Conservation (phyloP, 2,329 filamentous ascomycete genomes). For the Lachnellula hyalina region DNA sequence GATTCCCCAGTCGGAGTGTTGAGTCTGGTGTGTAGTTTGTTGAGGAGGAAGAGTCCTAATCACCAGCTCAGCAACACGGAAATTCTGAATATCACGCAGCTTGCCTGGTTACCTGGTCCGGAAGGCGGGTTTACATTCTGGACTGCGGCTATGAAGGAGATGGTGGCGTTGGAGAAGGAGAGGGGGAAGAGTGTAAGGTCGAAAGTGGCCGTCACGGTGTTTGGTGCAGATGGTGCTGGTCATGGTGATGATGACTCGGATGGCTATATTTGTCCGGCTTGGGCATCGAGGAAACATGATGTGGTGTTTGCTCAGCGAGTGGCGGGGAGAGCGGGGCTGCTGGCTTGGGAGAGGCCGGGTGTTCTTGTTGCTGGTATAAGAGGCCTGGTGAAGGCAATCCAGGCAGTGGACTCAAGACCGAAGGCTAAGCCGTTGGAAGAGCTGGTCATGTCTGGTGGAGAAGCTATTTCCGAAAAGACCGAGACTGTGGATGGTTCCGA, state of each 20-base stretch:
- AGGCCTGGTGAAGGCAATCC: constrained; percentile 18
- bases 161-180: constrained; percentile 7
- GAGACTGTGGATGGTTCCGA: background rate
- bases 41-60: constrained; percentile 38
- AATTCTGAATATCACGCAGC: constrained; percentile 54
- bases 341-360: constrained; percentile 20
- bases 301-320: constrained; percentile 24
- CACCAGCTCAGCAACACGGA: constrained; percentile 44
- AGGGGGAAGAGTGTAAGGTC: background rate
- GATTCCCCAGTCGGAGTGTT: constrained; percentile 56
- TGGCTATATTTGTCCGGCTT: constrained; percentile 25
- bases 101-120: constrained; percentile 63
- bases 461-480: constrained; percentile 3
- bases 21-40: constrained; percentile 46
- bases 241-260: background rate
- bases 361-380: constrained; percentile 23
- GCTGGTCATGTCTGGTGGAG: constrained; percentile 11
- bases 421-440: constrained; percentile 16
- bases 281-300: constrained; percentile 18
- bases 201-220: constrained; percentile 24
- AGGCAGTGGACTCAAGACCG: constrained; percentile 17
- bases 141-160: constrained; percentile 32
- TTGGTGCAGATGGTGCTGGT: constrained; percentile 13
- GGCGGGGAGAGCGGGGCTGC: constrained; percentile 18
- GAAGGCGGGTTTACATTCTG: constrained; percentile 55